Percentiles rank a stretch among this genome's conserved stretches.
These are phyloP conservation scores for Cicer chorassanicum DNA, from an alignment of 306 rosid genomes.

Conservation along the genomic window DNA sequence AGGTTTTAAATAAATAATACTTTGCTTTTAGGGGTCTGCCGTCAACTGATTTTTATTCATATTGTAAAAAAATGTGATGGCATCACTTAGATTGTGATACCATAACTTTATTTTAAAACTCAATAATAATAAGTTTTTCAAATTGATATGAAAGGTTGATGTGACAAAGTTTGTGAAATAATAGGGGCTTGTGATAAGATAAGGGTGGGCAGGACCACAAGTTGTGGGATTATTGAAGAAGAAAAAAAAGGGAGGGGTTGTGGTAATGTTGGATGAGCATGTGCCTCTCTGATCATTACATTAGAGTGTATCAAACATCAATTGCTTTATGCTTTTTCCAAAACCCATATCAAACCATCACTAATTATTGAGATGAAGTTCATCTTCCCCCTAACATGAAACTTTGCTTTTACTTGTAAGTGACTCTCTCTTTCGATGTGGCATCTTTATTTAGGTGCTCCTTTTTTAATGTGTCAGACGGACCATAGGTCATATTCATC, in stretches of 20 bases:
- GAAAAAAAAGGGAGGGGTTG: constrained; percentile 41
- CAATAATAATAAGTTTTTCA: constrained; percentile 1
- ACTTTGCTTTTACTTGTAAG: constrained; percentile 52
- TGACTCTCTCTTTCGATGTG: constrained; percentile 48
- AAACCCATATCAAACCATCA: constrained; percentile 49
- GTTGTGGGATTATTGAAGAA: constrained; percentile 52
- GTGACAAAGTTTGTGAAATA: constrained; percentile 74
- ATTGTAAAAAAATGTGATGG: no score
- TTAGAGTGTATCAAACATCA: constrained; percentile 70
- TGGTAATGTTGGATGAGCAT: constrained; percentile 70
- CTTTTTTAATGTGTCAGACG: constrained; percentile 58
- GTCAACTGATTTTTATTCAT: no score
- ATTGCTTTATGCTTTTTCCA: constrained; percentile 65
- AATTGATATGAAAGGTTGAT: constrained; percentile 54
- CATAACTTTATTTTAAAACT: neutral
- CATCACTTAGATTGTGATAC: no score
- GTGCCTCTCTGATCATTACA: constrained; percentile 75
- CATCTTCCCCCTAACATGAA: constrained; percentile 62
- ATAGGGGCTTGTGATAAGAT: constrained; percentile 64
- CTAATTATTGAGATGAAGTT: constrained; percentile 80
- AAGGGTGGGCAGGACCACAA: constrained; percentile 74
- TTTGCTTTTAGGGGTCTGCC: no score
- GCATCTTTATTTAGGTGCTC: constrained; percentile 37
- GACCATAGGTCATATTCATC: constrained; percentile 54
- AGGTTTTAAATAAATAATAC: no score